Evolutionary conservation across 805 yeast genomes (phyloP), one percentile per base, ranked within the genome.

Genomic region (Wickerhamiella hasegawae): DNA sequence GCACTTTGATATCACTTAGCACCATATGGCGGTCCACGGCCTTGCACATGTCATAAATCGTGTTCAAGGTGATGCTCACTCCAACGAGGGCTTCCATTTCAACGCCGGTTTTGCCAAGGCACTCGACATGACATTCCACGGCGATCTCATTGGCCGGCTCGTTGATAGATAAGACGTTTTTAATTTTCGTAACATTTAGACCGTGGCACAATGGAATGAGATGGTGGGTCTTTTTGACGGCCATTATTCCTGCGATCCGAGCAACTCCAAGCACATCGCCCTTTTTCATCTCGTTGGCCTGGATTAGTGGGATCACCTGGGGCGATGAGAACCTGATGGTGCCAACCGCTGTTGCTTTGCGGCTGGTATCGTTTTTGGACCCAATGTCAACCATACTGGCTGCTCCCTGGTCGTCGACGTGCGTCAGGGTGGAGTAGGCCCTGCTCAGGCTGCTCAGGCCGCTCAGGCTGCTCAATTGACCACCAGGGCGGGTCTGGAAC

Each of bases 1-100:
- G 36, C 0, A 69, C 69, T 36, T 51, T 46, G 11, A 66, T 52
- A 15, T 53, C 54, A 0, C 44, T 42, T 2, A 69, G 54, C 1
- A 47, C 49, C 71, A 69, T 69, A 19, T 46, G 45, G 44, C 63
- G 58, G 45, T 69, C 74, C n/a, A 65, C 69, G 2, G 73, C 71
- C 44, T 69, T 69, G 45, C 73, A 68, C 73, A 69, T 69, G 45
- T 69, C 74, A 39, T 69, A 69, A n/a, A 69, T 51, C 11, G 73
- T 68, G 21, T 64, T 49, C 28, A 69, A 46, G 0, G 66, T 54
- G 8, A 61, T 53, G 16, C 58, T 57, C 5, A 58, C 64, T 0
- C 74, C 73, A 1, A 61, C 54, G 16, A 69, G 40, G 1, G 73
- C 73, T 45, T 69, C 75, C 73, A 69, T 69, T 44, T 69, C 75